phyloP scores from a whole-genome alignment of 2,329 filamentous ascomycete species.

The Arthrinium puccinioides region DNA sequence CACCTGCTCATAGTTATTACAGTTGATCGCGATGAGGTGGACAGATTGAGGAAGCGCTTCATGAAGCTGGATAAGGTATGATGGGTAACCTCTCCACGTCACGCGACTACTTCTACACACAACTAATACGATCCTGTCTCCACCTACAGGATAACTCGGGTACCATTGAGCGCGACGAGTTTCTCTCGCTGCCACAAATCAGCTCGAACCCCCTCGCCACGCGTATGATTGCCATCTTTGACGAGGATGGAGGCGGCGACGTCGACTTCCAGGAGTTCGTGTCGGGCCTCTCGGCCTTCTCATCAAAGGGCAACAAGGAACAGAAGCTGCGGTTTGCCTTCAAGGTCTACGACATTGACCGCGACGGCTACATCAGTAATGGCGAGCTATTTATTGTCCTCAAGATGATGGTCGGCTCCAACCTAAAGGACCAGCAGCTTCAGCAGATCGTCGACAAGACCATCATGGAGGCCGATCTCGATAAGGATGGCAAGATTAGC shows the following conservation, averaged over 20 bases:
- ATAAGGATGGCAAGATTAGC: conserved; percentile 95
- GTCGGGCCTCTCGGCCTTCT: conserved; percentile 88
- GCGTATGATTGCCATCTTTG: conserved; percentile 98
- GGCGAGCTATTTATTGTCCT: conserved; percentile 98
- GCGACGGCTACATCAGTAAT: conserved; percentile 97
- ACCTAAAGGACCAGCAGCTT: conserved; percentile 96
- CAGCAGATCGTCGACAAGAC: conserved; percentile 99
- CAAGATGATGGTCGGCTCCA: conserved; percentile 99
- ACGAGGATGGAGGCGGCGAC: conserved; percentile 94
- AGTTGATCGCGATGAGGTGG: conserved; percentile 98
- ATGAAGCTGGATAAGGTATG: conserved; percentile 98
- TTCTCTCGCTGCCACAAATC: conserved; percentile 93
- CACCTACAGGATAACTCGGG: conserved; percentile 76
- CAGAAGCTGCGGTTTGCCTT: conserved; percentile 97
- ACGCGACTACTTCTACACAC: too few relatives aligned
- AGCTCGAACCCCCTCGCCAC: conserved; percentile 96
- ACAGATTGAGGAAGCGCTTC: conserved; percentile 90
- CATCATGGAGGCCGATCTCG: conserved; percentile 97
- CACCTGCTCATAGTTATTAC: too few relatives aligned
- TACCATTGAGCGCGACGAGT: conserved; percentile 97
- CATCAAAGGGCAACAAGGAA: conserved; percentile 97
- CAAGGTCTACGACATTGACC: conserved; percentile 99
- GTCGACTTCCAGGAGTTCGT: conserved; percentile 99
- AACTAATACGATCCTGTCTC: conserved; percentile 27
- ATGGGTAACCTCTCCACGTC: too few relatives aligned